phyloP scores from a whole-genome alignment of 495 filamentous ascomycete genomes.

The Sabuloglossum arenarium region DNA sequence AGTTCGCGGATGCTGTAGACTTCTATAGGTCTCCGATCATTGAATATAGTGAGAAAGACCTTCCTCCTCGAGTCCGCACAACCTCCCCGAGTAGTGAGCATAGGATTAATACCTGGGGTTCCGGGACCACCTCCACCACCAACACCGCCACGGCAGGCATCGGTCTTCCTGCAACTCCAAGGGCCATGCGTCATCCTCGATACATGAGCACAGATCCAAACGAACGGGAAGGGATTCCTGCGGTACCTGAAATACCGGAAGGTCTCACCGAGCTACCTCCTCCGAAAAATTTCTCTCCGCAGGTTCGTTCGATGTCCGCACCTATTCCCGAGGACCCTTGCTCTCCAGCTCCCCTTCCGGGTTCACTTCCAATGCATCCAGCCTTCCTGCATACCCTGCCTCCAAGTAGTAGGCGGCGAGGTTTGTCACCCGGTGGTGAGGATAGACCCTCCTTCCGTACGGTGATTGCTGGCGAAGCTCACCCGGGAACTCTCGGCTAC shows the following conservation, averaged over 20 bases:
- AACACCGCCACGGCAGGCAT: not conserved
- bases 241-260: constrained; percentile 1
- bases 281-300: not conserved
- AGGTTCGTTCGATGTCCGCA: constrained; percentile 3
- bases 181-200: constrained; percentile 6
- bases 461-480: constrained; percentile 2
- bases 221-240: constrained; percentile 2
- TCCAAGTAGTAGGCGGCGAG: constrained; percentile 4
- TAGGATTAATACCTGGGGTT: not conserved
- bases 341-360: constrained; percentile 5
- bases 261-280: not conserved
- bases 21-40: not conserved
- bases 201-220: constrained; percentile 4
- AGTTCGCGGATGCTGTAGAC: not conserved
- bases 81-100: not conserved
- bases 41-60: not conserved
- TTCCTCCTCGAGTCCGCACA: not conserved
- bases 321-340: constrained; percentile 1
- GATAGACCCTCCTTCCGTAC: not conserved
- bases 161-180: constrained; percentile 7
- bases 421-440: constrained; percentile 1
- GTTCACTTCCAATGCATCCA: constrained; percentile 3
- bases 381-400: constrained; percentile 5
- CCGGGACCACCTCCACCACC: not conserved
- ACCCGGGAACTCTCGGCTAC: constrained; percentile 5